Base-by-base conservation (phyloP, 306 rosid genomes). In the Purshia tridentata region DNA sequence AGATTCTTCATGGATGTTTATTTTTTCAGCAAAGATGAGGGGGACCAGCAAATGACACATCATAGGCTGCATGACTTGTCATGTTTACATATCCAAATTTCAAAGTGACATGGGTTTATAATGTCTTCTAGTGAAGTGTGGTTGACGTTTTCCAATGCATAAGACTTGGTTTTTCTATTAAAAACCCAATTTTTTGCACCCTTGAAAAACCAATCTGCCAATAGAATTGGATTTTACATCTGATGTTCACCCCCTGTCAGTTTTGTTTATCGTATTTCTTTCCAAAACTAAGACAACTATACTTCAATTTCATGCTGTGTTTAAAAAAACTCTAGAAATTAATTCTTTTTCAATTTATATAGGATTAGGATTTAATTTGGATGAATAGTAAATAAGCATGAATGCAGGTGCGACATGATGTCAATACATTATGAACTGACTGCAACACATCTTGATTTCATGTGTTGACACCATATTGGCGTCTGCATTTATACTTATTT, bases 91-190 rank as follows among this genome's bases (percentile, higher is more conserved):
- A 42, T 14, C 53, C 53, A 49, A 44, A 44, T 44, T 44, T 6
- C 15, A 7, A 12, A 12, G 77, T 46, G 68, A 37, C 39, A 51
- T 46, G 14, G 19, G 44, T 35, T 40, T 39, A 22, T 22, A 18
- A 11, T 51, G 73, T 18, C 18, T 37, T 52, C 37, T 69, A 69
- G 60, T 48, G 61, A 45, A 9, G 18, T 69, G 69, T 78, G 52
- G 64, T 72, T 72, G 58, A 35, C 39, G 16, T 76, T 64, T n/a
- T 59, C 75, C 14, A 5, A 48, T 52, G 63, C 18, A 37, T 45
- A 0, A 12, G 39, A 66, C 5, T 8, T 39, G 49, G 40, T 12
- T 44, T 29, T 56, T 57, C 10, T 47, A 47, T 1, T 45, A n/a
- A 14, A 14, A 29, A 55, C 65, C 18, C 22, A 61, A 14, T 12